These are phyloP conservation scores for Lithospermum erythrorhizon DNA, from an alignment of 257 asterid species.

Conservation along the genomic window DNA sequence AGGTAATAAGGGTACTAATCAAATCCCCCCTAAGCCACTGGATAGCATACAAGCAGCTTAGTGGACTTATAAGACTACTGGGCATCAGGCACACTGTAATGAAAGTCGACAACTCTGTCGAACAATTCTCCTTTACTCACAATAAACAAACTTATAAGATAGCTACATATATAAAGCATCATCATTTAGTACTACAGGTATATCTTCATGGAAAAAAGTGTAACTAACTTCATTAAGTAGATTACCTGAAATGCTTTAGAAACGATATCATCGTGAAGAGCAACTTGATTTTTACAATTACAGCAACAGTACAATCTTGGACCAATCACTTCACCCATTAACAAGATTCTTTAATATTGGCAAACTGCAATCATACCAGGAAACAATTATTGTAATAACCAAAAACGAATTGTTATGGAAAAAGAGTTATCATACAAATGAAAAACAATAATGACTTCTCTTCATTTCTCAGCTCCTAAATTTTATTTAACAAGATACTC, in stretches of 20 bases:
- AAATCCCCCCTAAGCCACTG: not conserved
- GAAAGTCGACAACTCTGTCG: not conserved
- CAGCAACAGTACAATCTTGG: conserved; percentile 57
- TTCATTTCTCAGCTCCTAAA: not conserved
- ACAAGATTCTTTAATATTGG: not conserved
- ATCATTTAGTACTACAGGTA: not conserved
- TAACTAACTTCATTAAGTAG: not conserved
- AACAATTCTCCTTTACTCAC: not conserved
- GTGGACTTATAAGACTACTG: not conserved
- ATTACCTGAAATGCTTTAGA: conserved; percentile 85
- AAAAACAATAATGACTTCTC: not conserved
- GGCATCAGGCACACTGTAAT: not conserved
- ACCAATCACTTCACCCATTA: conserved; percentile 40
- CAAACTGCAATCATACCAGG: not conserved
- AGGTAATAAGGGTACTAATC: not conserved
- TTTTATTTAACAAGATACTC: no score
- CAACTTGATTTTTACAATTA: conserved; percentile 45
- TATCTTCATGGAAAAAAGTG: not conserved
- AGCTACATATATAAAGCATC: not conserved
- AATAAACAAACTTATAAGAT: not conserved
- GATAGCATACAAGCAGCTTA: not conserved
- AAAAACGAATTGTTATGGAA: no score
- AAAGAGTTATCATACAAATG: no score
- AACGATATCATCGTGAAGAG: conserved; percentile 69
- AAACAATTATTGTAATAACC: no score